These are phyloP conservation scores for Naganishia kalamii DNA, from an alignment of 768 basidiomycete species.

Conservation along the genomic window DNA sequence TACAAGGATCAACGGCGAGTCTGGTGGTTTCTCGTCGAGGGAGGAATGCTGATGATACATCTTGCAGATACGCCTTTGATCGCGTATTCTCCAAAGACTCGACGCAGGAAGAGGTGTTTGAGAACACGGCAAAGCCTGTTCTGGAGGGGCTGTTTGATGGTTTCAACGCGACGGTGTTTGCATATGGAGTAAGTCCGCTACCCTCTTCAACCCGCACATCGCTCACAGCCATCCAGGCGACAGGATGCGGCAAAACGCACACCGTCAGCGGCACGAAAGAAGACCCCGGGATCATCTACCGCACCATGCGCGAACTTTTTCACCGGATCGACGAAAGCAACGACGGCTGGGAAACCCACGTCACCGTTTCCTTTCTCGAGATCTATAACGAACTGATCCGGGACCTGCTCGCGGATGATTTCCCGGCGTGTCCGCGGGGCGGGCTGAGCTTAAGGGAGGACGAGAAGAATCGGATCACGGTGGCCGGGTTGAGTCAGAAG, in stretches of 20 bases:
- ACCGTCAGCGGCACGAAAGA: slow-evolving; percentile 87
- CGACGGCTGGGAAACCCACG: slow-evolving; percentile 77
- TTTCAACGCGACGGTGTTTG: slow-evolving; percentile 95
- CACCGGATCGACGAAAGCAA: slow-evolving; percentile 79
- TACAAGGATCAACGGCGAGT: slow-evolving; percentile 79
- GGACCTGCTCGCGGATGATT: slow-evolving; percentile 72
- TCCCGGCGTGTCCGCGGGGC: slow-evolving; percentile 62
- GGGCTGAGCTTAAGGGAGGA: slow-evolving; percentile 91
- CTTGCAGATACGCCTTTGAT: slow-evolving; percentile 77
- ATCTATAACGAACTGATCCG: slow-evolving; percentile 99
- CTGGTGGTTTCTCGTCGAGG: neutral
- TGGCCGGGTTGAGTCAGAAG: slow-evolving; percentile 75
- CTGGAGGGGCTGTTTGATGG: slow-evolving; percentile 74
- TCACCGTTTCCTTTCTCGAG: slow-evolving; percentile 91
- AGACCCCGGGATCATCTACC: slow-evolving; percentile 90
- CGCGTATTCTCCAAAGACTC: slow-evolving; percentile 77
- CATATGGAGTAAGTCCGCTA: slow-evolving; percentile 74
- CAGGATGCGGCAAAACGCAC: slow-evolving; percentile 99
- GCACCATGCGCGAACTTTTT: slow-evolving; percentile 95
- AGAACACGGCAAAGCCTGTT: slow-evolving; percentile 75
- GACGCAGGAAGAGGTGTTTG: slow-evolving; percentile 79
- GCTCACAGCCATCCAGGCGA: slow-evolving; percentile 59
- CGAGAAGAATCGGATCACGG: slow-evolving; percentile 69
- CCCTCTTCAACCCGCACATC: slow-evolving; percentile 23
- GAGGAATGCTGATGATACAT: neutral